Conservation (phyloP, 768 basidiomycete genomes). For the Agrocybe chaxingu region DNA sequence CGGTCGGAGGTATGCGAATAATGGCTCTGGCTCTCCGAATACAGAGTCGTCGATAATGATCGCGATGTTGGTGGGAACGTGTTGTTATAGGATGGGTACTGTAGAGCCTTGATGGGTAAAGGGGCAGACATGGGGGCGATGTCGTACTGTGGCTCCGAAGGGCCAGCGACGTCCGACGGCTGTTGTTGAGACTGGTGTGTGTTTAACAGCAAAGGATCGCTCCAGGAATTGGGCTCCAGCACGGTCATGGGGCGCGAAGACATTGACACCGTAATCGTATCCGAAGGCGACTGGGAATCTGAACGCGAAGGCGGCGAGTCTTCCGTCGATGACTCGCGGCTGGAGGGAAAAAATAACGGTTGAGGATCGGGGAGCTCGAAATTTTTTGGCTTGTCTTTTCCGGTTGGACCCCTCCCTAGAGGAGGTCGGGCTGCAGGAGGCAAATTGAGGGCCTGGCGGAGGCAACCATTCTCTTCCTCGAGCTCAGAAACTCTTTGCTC, state of each 20-base stretch:
- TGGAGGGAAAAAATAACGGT: constrained; percentile 30
- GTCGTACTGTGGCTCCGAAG: constrained; percentile 42
- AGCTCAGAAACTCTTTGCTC: constrained; percentile 80
- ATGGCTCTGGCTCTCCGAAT: constrained; percentile 33
- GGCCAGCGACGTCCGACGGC: constrained; percentile 30
- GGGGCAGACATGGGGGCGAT: constrained; percentile 44
- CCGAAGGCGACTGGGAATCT: constrained; percentile 64
- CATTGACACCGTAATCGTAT: constrained; percentile 42
- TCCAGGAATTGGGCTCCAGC: constrained; percentile 52
- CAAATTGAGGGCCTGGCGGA: constrained; percentile 69
- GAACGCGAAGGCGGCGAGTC: constrained; percentile 50
- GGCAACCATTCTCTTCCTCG: constrained; percentile 76
- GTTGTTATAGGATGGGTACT: constrained; percentile 40
- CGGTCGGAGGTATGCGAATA: constrained; percentile 53
- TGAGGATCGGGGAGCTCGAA: constrained; percentile 29
- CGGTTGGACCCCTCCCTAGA: constrained; percentile 83
- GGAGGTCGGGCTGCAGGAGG: constrained; percentile 70
- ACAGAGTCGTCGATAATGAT: constrained; percentile 38
- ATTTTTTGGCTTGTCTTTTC: constrained; percentile 74
- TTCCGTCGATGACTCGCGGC: constrained; percentile 40
- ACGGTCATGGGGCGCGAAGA: constrained; percentile 40
- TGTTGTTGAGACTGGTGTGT: constrained; percentile 22
- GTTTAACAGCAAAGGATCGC: constrained; percentile 50
- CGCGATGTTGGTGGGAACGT: constrained; percentile 42
- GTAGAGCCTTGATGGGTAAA: constrained; percentile 43